These are phyloP conservation scores for Santalum album DNA, from an alignment of 164 flowering plant genomes.

Conservation along the genomic window DNA sequence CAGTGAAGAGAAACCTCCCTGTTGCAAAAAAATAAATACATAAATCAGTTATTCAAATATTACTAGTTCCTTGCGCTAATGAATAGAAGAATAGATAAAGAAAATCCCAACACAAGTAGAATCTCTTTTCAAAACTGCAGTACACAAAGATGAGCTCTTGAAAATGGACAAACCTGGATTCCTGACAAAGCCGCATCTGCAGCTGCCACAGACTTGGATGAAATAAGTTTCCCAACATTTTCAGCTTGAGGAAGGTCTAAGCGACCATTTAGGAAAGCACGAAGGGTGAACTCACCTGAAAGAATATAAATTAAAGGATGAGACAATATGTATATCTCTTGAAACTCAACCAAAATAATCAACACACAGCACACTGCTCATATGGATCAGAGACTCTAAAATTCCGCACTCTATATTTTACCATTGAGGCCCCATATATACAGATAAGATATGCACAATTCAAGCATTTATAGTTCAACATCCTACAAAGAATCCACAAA, in stretches of 20 bases:
- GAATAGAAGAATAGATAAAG: background rate
- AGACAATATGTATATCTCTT: background rate
- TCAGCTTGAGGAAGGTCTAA: slow-evolving; percentile 96
- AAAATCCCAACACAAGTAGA: background rate
- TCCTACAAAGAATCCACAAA: no score
- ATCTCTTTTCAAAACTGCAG: background rate
- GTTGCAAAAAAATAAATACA: slow-evolving; percentile 10
- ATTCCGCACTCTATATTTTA: no score
- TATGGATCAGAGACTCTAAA: no score
- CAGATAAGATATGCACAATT: no score
- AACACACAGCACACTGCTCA: background rate
- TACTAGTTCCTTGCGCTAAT: background rate
- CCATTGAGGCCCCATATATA: no score
- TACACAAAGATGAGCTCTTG: background rate
- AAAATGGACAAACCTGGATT: slow-evolving; percentile 48
- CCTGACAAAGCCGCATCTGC: slow-evolving; percentile 95
- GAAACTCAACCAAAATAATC: background rate
- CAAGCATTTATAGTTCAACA: no score
- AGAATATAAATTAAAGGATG: slow-evolving; percentile 1
- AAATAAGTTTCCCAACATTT: slow-evolving; percentile 64
- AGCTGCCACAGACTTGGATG: slow-evolving; percentile 79
- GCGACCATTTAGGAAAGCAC: slow-evolving; percentile 97
- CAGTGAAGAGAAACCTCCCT: slow-evolving; percentile 90
- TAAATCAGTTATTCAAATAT: background rate
- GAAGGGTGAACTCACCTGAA: slow-evolving; percentile 89